Evolutionary conservation across 2,329 filamentous ascomycete genomes (phyloP).

Genomic region (Ophiostoma ulmi): DNA sequence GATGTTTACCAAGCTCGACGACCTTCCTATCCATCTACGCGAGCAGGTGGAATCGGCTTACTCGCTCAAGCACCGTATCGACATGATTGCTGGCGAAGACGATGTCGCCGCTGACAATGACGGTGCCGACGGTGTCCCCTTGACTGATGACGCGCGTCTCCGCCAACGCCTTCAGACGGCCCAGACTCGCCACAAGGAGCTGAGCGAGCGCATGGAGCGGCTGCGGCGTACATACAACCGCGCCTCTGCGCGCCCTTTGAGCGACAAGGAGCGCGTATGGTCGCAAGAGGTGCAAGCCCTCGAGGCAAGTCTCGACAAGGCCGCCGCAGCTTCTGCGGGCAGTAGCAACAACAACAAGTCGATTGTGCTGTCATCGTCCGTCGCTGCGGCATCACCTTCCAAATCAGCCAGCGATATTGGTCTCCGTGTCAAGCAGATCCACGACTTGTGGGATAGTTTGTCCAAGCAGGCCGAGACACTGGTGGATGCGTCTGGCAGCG

Average conservation of each 20-base stretch:
- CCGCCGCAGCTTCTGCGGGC: background rate
- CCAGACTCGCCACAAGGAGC: slow-evolving; percentile 50
- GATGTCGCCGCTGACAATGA: slow-evolving; percentile 24
- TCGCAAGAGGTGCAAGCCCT: slow-evolving; percentile 40
- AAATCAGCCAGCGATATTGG: slow-evolving; percentile 42
- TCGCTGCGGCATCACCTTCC: slow-evolving; percentile 32
- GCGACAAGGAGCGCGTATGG: slow-evolving; percentile 57
- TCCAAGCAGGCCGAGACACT: slow-evolving; percentile 47
- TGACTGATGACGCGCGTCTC: slow-evolving; percentile 51
- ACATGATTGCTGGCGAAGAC: slow-evolving; percentile 59
- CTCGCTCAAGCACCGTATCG: slow-evolving; percentile 61
- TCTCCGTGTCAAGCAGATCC: slow-evolving; percentile 55
- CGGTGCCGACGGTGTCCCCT: slow-evolving; percentile 31
- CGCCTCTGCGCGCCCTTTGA: slow-evolving; percentile 48
- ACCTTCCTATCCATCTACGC: slow-evolving; percentile 61
- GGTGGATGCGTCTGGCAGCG: slow-evolving; percentile 25
- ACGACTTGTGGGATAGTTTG: slow-evolving; percentile 50
- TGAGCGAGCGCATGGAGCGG: slow-evolving; percentile 56
- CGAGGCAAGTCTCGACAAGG: slow-evolving; percentile 37
- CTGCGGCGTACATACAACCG: slow-evolving; percentile 49
- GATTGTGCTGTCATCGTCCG: slow-evolving; percentile 1
- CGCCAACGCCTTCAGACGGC: slow-evolving; percentile 54
- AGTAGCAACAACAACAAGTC: slow-evolving; percentile 27
- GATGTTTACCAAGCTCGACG: slow-evolving; percentile 65
- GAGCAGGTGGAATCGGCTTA: slow-evolving; percentile 63